Evolutionary conservation across 805 yeast species (phyloP).

Genomic region (Saccharomycopsis olivae): DNA sequence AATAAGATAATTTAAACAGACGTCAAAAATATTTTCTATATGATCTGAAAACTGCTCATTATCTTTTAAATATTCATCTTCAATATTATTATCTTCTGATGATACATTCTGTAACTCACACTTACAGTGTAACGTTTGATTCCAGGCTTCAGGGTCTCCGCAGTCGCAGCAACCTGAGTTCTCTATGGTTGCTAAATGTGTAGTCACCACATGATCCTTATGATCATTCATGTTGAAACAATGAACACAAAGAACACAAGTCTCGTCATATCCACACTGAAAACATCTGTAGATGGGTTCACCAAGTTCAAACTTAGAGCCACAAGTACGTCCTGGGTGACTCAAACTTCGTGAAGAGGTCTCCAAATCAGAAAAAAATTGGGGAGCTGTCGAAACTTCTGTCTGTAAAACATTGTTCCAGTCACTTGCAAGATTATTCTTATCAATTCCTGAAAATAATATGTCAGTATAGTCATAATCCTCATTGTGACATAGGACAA

Average conservation of each 20-base stretch:
- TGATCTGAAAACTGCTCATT: slow-evolving; percentile 45
- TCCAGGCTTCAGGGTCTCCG: slow-evolving; percentile 86
- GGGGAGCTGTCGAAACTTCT: neutral
- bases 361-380: slow-evolving; percentile 2
- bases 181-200: slow-evolving; percentile 20
- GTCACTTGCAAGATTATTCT: neutral
- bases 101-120: slow-evolving; percentile 21
- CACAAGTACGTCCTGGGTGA: slow-evolving; percentile 58
- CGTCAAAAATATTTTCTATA: slow-evolving; percentile 35
- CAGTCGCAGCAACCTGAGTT: slow-evolving; percentile 67
- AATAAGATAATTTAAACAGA: slow-evolving; percentile 21
- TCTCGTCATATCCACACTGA: slow-evolving; percentile 68
- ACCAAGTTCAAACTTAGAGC: slow-evolving; percentile 46
- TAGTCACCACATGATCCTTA: slow-evolving; percentile 47
- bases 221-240: slow-evolving; percentile 70
- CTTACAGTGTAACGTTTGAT: slow-evolving; percentile 26
- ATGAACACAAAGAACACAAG: slow-evolving; percentile 65
- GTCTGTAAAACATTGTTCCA: slow-evolving; percentile 1
- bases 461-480: neutral
- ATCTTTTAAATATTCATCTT: slow-evolving; percentile 30
- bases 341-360: neutral
- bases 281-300: slow-evolving; percentile 63
- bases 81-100: slow-evolving; percentile 25
- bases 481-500: neutral
- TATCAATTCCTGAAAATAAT: slow-evolving; percentile 4